A percentile compares a stretch with the other conserved stretches of the same genome.
Evolutionary conservation across 768 basidiomycete genomes (phyloP).

Genomic region (Suillus subaureus): DNA sequence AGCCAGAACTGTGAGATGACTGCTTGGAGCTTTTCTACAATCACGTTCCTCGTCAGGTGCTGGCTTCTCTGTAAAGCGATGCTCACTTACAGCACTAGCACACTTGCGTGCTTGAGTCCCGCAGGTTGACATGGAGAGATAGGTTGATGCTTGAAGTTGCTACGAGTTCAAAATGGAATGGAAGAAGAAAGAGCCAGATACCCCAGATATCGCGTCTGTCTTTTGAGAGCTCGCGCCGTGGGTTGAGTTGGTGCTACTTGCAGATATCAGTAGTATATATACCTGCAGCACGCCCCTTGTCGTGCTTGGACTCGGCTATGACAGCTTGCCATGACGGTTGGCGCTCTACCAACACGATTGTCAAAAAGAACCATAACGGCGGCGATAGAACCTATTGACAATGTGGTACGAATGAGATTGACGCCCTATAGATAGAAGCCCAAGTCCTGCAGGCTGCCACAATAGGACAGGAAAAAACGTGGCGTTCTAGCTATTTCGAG

Average conservation of each 20-base stretch:
- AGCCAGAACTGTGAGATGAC: background rate
- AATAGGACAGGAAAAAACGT: slow-evolving; percentile 1
- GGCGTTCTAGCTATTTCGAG: background rate
- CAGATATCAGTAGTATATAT: background rate
- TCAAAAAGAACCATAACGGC: background rate
- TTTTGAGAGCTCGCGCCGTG: background rate
- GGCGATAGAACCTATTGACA: background rate
- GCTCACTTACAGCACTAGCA: background rate
- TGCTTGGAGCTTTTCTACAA: background rate
- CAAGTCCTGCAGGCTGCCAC: too few relatives aligned
- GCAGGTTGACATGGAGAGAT: background rate
- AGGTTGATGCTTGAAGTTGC: background rate
- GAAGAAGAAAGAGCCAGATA: background rate
- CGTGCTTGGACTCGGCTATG: background rate
- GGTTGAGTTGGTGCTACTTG: background rate
- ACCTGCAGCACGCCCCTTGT: background rate
- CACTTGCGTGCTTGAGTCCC: background rate
- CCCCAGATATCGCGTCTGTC: background rate
- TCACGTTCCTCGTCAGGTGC: background rate
- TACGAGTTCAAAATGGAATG: background rate
- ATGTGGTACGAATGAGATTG: background rate
- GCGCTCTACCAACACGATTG: background rate
- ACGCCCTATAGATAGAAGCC: background rate
- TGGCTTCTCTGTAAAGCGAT: background rate
- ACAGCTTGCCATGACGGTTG: slow-evolving; percentile 2